A percentile compares a stretch with the other conserved stretches of the same genome.
phyloP scores from a whole-genome alignment of 129 eudicot species.

The Helichrysum umbraculigerum region DNA sequence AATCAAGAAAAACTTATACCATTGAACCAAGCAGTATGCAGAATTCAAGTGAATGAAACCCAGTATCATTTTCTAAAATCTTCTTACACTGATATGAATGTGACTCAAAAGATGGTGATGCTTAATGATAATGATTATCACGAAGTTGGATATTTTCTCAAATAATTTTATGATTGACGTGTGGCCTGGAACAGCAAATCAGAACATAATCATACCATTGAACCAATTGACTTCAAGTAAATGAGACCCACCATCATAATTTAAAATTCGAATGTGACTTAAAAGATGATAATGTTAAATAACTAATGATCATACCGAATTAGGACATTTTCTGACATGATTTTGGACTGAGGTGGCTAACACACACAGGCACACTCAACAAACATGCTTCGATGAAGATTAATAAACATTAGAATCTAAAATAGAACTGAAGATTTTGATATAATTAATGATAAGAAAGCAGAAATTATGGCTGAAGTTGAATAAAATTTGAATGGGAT shows the following conservation, averaged over 20 bases:
- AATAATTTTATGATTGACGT: too few species aligned
- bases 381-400: background rate
- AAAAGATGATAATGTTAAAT: slow-evolving; percentile 12
- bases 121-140: too few species aligned
- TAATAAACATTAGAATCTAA: background rate
- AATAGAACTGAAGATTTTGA: slow-evolving; percentile 6
- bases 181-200: background rate
- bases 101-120: too few species aligned
- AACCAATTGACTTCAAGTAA: background rate
- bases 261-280: slow-evolving; percentile 8
- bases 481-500: slow-evolving; percentile 8
- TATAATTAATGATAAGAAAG: background rate
- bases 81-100: too few species aligned
- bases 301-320: too few species aligned
- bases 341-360: background rate
- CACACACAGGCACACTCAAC: background rate
- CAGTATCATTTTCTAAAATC: too few species aligned
- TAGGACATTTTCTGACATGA: background rate
- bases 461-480: background rate
- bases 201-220: background rate
- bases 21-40: too few species aligned
- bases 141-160: too few species aligned
- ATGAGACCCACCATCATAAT: slow-evolving; percentile 17
- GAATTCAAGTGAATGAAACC: too few species aligned
- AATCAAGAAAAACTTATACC: too few species aligned